Conservation (phyloP, 352 stramenopile genomes). For the Pythium grandisporangium region DNA sequence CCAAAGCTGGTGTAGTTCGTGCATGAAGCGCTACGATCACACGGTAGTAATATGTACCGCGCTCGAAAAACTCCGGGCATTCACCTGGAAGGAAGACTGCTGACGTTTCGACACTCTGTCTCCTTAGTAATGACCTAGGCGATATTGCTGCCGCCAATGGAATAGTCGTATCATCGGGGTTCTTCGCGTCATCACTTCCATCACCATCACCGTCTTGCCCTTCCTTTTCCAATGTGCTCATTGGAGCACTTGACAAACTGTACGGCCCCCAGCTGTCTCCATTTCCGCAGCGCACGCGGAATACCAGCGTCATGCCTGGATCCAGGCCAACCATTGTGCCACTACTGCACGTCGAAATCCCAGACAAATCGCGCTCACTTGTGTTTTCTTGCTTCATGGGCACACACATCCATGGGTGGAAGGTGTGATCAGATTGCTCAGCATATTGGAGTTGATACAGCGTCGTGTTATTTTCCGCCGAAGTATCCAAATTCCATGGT, state of each 20-base stretch:
- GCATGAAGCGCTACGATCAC: slow-evolving; percentile 20
- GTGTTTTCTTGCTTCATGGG: slow-evolving; percentile 22
- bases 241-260: slow-evolving; percentile 20
- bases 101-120: neutral
- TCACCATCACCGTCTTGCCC: slow-evolving; percentile 4
- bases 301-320: slow-evolving; percentile 19
- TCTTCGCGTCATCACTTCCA: neutral
- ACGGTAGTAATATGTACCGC: slow-evolving; percentile 25
- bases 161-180: too few relatives aligned
- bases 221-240: slow-evolving; percentile 21
- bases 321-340: slow-evolving; percentile 27
- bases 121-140: slow-evolving; percentile 1
- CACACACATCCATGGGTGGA: slow-evolving; percentile 25
- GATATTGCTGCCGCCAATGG: neutral
- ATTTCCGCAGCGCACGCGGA: slow-evolving; percentile 27
- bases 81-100: slow-evolving; percentile 26
- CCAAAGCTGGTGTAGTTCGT: slow-evolving; percentile 15
- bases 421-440: slow-evolving; percentile 25
- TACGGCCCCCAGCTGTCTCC: slow-evolving; percentile 26
- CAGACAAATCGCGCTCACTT: slow-evolving; percentile 6
- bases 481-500: too few relatives aligned
- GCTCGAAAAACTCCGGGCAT: slow-evolving; percentile 28
- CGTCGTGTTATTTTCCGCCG: slow-evolving; percentile 8
- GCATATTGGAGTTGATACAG: slow-evolving; percentile 33
- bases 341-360: slow-evolving; percentile 14